phyloP scores from a whole-genome alignment of 352 stramenopile species.

The Pythium oligandrum region DNA sequence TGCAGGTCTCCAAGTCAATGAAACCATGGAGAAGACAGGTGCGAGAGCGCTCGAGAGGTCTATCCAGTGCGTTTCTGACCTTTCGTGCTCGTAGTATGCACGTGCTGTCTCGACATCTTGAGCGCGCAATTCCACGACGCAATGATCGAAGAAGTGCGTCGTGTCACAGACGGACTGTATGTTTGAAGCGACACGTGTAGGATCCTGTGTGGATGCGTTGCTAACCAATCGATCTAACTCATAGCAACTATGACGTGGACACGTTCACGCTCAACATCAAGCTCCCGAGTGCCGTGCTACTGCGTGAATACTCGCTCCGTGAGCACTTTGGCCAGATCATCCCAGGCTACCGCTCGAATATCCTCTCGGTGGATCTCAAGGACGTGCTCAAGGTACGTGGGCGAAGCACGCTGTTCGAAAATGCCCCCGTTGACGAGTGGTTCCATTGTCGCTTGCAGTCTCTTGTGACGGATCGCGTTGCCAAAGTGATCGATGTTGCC shows the following conservation, averaged over 20 bases:
- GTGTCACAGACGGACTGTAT: conserved; percentile 30
- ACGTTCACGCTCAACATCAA: conserved; percentile 80
- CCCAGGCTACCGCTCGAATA: conserved; percentile 25
- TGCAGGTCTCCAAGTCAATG: no score
- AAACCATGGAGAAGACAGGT: conserved; percentile 6
- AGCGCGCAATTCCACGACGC: conserved; percentile 36
- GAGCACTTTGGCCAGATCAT: conserved; percentile 42
- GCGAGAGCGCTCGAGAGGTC: neutral
- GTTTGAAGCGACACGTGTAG: neutral
- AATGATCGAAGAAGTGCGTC: conserved; percentile 35
- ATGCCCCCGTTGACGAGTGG: neutral
- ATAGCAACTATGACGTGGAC: conserved; percentile 44
- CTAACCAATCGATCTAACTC: no score
- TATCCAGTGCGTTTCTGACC: no score
- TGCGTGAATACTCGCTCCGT: conserved; percentile 73
- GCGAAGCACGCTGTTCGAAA: no score
- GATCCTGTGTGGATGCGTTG: no score
- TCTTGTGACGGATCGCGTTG: conserved; percentile 41
- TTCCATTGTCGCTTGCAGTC: conserved; percentile 17
- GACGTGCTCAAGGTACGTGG: conserved; percentile 66
- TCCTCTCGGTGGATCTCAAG: conserved; percentile 60
- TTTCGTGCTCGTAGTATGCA: conserved; percentile 30
- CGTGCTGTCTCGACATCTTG: conserved; percentile 67
- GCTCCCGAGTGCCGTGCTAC: conserved; percentile 65
- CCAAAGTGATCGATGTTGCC: conserved; percentile 35